These are phyloP conservation scores for Tylopilus sp. DNA, from an alignment of 768 basidiomycete genomes.

Conservation along the genomic window DNA sequence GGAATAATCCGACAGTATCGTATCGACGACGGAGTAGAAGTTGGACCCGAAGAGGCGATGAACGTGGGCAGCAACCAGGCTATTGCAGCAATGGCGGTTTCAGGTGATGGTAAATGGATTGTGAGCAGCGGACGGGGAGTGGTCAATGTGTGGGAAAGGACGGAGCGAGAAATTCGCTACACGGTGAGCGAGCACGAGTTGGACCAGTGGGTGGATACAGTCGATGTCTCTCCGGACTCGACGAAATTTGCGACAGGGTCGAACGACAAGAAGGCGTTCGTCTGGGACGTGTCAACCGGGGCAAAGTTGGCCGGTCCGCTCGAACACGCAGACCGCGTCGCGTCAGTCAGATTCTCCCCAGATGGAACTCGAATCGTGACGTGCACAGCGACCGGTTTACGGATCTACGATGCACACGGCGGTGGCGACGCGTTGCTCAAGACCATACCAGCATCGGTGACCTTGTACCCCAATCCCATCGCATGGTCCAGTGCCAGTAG, in stretches of 20 bases:
- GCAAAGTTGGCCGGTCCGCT: constrained; percentile 7
- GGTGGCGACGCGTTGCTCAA: constrained; percentile 1
- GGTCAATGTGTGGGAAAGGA: neutral
- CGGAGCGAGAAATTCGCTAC: neutral
- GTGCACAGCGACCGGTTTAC: neutral
- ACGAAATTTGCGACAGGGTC: neutral
- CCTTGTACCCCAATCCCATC: neutral
- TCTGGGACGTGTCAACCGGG: too few species aligned
- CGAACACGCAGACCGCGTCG: neutral
- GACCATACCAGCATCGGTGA: neutral
- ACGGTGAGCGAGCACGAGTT: neutral
- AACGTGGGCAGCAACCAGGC: neutral
- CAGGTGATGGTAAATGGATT: neutral
- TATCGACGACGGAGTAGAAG: neutral
- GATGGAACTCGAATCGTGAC: constrained; percentile 3
- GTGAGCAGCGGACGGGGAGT: neutral
- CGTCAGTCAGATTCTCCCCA: constrained; percentile 8
- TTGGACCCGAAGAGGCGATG: neutral
- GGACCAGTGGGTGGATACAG: neutral
- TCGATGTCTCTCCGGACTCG: neutral
- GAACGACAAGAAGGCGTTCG: neutral
- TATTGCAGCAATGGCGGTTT: neutral
- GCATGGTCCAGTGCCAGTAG: neutral
- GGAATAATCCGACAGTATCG: neutral
- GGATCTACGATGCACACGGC: constrained; percentile 1